Base-by-base conservation (phyloP, 257 asterid genomes). In the Nicotiana knightiana region DNA sequence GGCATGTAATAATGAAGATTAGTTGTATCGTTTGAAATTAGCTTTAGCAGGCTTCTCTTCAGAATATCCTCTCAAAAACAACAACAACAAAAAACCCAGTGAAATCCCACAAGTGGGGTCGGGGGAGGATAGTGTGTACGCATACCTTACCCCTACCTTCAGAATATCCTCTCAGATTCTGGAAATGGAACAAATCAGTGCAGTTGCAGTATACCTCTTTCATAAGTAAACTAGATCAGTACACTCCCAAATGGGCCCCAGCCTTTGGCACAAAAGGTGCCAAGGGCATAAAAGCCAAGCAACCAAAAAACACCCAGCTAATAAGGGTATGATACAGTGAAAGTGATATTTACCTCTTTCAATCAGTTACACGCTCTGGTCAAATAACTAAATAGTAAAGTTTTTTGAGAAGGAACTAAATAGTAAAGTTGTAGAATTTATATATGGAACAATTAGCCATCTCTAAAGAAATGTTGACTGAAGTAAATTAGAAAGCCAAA, bases 241-340 rank as follows among this genome's bases (percentile, higher is more conserved):
- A 48, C 79, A 13, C 24, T 75, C 46, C 26, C 16, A 73, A 26
- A 48, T 1, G 9, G 9, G 12, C 9, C 43, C 62, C 79, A 48
- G 43, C 68, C 33, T 24, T 28, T 9, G 13, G 17, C 35, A 62
- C 9, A 75, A 75, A 15, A 75, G 43, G 43, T 73, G 63, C 62
- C 62, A 51, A 33, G 2, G 15, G 7, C 24, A 15, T 15, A 48
- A 73, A 48, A 48, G 61, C 16, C 4, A 73, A 26, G 63, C 43
- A 73, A 73, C 79, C 79, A 48, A 51, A 73, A 46, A 18, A 71
- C 13, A 73, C 79, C 24, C 79, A 48, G 63, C 79, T 51, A 48
- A 73, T 48, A 48, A 48, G 43, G 26, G 63, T 24, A 13, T 26
- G 79, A 46, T 7, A 75, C 59, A 75, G 79, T 75, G 16, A 28